Evolutionary conservation across 1,284 basidiomycete species (phyloP).

Genomic region (Stereum hirsutum): DNA sequence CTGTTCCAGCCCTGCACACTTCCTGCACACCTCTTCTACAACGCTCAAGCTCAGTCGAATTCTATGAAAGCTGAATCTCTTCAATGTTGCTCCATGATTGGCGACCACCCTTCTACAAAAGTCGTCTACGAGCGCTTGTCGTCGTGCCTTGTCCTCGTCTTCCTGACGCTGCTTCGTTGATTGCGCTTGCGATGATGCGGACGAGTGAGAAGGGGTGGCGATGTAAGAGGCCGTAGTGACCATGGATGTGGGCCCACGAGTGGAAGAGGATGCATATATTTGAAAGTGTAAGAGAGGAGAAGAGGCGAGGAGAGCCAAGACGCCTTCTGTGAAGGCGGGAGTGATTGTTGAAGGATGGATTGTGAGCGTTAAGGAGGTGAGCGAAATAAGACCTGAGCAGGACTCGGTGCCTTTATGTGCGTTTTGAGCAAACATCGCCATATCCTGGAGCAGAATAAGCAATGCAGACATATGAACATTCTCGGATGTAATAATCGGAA

Average conservation of each 20-base stretch:
- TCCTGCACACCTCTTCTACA: not conserved
- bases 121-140: not conserved
- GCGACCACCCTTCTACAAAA: not conserved
- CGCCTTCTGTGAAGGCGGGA: too few relatives aligned
- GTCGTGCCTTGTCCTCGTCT: not conserved
- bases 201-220: too few relatives aligned
- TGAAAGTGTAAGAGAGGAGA: too few relatives aligned
- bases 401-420: slow-evolving; percentile 13
- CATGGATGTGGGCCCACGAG: too few relatives aligned
- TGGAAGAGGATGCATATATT: too few relatives aligned
- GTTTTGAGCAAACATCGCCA: slow-evolving; percentile 38
- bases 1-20: not conserved
- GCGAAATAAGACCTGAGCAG: too few relatives aligned
- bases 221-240: too few relatives aligned
- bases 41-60: not conserved
- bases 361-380: not conserved
- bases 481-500: slow-evolving; percentile 22
- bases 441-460: slow-evolving; percentile 30
- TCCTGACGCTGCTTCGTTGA: not conserved
- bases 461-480: not conserved
- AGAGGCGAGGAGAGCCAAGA: too few relatives aligned
- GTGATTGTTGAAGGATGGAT: not conserved
- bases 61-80: not conserved
- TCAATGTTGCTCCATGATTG: not conserved
- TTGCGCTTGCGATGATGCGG: not conserved